phyloP scores from a whole-genome alignment of 257 asterid species.

The Cinchona pubescens region DNA sequence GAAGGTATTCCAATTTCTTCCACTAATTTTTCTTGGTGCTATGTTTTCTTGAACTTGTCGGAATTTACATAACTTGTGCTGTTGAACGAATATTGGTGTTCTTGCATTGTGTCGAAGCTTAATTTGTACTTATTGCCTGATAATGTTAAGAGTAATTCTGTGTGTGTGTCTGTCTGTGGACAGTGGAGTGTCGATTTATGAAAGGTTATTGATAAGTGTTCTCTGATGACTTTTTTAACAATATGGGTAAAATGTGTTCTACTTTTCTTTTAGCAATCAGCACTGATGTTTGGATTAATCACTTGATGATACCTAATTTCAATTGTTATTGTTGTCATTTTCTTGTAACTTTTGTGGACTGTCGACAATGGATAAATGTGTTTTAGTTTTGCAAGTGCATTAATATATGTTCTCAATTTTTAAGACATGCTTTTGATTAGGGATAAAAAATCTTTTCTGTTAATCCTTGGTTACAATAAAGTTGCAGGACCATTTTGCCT shows the following conservation, averaged over 20 bases:
- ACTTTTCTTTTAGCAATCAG: no score
- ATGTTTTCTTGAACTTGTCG: not conserved
- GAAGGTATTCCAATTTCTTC: conserved; percentile 47
- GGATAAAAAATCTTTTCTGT: not conserved
- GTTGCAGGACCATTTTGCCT: not conserved
- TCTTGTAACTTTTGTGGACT: not conserved
- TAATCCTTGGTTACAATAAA: not conserved
- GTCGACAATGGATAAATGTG: not conserved
- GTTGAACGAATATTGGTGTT: not conserved
- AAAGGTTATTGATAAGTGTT: not conserved
- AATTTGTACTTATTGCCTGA: no score
- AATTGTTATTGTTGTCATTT: not conserved
- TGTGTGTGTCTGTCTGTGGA: not conserved
- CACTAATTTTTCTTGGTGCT: not conserved
- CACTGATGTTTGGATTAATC: not conserved
- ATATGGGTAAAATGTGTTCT: no score
- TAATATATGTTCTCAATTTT: not conserved
- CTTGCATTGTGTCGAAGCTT: not conserved
- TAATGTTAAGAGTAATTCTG: not conserved
- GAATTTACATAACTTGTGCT: not conserved
- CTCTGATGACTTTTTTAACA: not conserved
- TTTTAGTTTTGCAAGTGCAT: not conserved
- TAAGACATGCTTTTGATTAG: not conserved
- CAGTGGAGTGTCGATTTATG: not conserved
- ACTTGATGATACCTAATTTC: not conserved